Base-by-base conservation (phyloP, 2,329 filamentous ascomycete genomes). In the Thielaviopsis ethacetica region DNA sequence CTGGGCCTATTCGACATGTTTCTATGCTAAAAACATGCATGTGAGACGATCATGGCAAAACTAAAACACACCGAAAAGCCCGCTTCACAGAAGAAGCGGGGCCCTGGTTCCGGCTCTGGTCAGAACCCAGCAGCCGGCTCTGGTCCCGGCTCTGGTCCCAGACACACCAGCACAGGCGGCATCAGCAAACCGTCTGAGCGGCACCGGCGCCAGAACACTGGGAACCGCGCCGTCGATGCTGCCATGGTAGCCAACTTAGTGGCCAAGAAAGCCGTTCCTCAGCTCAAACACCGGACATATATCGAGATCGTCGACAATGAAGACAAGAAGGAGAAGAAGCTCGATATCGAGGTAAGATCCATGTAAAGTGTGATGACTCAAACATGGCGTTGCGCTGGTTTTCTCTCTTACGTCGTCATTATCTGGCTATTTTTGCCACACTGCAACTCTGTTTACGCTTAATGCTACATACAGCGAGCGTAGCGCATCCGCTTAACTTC, bases 271-370 rank as follows among this genome's bases (percentile, higher is more conserved):
- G 63, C 68, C 26, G 60, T 70, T 15, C 70, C 75, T 41, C 78
- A 74, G 62, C 69, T 74, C 51, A 81, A 81, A 65, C 79, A 85
- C 67, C 76, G 79, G 63, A 76, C 78, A 15, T 83, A 82, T 65
- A 82, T 81, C 65, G 81, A 85, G 68, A 75, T 83, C 62, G 77
- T 83, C 61, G 78, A 84, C 65, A 85, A 85, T 65, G 75, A 75
- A 60, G 77, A 84, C 63, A 81, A 78, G 67, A 84, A 82, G 68
- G 51, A 61, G 17, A 80, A 80, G 67, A 84, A 81, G 65, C 74
- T 85, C 56, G 80, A 84, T 66, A 76, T 77, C 63, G 64, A 82
- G 78, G 82, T 83, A 77, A 50, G 56, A 57, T 41, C 10, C 10
- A 34, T 34, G 7, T 34, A 9, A 34, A 54, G 3, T 15, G 19